A percentile compares a stretch with the other conserved stretches of the same genome.
These are phyloP conservation scores for Plectosphaerella sp. DNA, from an alignment of 2,329 filamentous ascomycete genomes.

Conservation along the genomic window DNA sequence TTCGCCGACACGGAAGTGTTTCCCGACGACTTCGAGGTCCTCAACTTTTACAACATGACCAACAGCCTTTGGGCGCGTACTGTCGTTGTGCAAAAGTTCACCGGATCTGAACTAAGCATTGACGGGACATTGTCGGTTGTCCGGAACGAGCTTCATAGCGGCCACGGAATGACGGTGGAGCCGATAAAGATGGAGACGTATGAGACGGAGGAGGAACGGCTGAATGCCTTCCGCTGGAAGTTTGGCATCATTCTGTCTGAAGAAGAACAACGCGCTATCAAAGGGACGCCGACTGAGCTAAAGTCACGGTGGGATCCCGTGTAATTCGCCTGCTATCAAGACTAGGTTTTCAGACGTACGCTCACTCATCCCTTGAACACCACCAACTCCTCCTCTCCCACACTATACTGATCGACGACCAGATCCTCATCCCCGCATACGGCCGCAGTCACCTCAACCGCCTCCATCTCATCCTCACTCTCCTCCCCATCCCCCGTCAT, in stretches of 20 bases:
- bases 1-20: conserved; percentile 46
- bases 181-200: conserved; percentile 28
- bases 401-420: no score
- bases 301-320: no score
- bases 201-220: conserved; percentile 40
- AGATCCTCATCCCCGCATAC: no score
- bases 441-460: no score
- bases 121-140: conserved; percentile 37
- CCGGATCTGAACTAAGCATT: not conserved
- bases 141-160: conserved; percentile 35
- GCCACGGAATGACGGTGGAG: conserved; percentile 24
- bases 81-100: conserved; percentile 21
- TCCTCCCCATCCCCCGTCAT: no score
- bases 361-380: no score
- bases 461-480: no score
- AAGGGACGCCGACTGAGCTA: not conserved
- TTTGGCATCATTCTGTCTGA: conserved; percentile 43
- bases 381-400: no score
- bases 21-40: conserved; percentile 37
- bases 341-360: no score
- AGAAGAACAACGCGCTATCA: conserved; percentile 42
- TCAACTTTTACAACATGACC: conserved; percentile 33
- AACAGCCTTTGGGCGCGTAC: conserved; percentile 29
- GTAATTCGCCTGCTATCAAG: no score
- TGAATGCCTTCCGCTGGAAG: conserved; percentile 39